Conservation (phyloP, 345 rosid species). For the Populus davidiana region DNA sequence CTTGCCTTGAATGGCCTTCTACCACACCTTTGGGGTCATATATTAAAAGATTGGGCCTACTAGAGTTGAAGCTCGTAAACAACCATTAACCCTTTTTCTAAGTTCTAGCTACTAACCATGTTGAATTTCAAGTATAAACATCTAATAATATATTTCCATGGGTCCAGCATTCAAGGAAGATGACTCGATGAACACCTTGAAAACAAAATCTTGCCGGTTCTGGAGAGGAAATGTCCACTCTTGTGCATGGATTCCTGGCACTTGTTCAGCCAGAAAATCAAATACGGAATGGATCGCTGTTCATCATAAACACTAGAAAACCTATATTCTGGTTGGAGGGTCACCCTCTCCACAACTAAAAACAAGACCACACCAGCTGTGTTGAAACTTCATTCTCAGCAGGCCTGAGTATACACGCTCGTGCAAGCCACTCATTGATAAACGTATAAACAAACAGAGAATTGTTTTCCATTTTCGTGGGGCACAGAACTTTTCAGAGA, state of each 20-base stretch:
- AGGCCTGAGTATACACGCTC: no score
- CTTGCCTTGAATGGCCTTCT: no score
- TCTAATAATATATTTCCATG: background rate
- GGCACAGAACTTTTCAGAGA: background rate
- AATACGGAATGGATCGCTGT: background rate
- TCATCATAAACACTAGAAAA: background rate
- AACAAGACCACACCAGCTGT: slow-evolving; percentile 2
- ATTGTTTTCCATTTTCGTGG: background rate
- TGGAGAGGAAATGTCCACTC: background rate
- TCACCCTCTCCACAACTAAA: slow-evolving; percentile 20
- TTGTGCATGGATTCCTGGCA: background rate
- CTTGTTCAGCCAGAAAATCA: background rate
- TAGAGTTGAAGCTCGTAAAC: background rate
- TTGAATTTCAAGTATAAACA: background rate
- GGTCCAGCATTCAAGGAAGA: background rate
- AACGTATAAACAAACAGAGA: background rate
- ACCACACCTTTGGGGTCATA: background rate
- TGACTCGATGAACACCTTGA: slow-evolving; percentile 3
- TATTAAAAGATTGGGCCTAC: no score
- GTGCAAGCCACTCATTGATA: background rate
- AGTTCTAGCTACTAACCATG: background rate
- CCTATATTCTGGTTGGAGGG: slow-evolving; percentile 22
- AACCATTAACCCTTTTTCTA: no score
- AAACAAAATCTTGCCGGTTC: background rate
- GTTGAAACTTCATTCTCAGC: background rate